phyloP scores from a whole-genome alignment of 1,284 basidiomycete genomes.

The Marasmius fiardii region DNA sequence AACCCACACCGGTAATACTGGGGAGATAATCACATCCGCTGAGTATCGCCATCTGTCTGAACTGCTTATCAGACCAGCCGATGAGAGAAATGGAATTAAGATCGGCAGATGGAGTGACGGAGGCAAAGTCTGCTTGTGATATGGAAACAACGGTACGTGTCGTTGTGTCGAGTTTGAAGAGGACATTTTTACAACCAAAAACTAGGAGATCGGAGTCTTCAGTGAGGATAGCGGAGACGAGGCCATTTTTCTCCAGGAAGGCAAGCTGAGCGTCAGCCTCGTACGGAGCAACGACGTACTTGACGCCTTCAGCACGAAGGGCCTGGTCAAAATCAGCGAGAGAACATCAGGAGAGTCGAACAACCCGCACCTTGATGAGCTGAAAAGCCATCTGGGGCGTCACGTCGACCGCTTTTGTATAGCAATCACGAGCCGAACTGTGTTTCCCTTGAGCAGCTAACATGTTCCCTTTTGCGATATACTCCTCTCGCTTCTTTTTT shows the following conservation, averaged over 20 bases:
- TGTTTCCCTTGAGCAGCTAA: constrained; percentile 77
- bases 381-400: constrained; percentile 98
- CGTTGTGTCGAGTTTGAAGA: constrained; percentile 82
- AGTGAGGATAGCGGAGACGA: constrained; percentile 92
- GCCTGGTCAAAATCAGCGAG: constrained; percentile 50
- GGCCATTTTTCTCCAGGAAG: constrained; percentile 80
- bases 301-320: constrained; percentile 72
- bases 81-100: constrained; percentile 64
- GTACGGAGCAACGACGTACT: constrained; percentile 95
- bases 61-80: constrained; percentile 89
- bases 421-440: constrained; percentile 82
- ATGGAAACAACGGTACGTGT: constrained; percentile 79
- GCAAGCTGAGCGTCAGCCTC: constrained; percentile 98
- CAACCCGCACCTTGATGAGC: constrained; percentile 81
- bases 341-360: background rate
- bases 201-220: constrained; percentile 99
- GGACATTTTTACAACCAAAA: constrained; percentile 86
- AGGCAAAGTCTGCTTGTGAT: constrained; percentile 73
- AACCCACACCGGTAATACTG: constrained; percentile 89
- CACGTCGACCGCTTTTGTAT: constrained; percentile 91
- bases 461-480: constrained; percentile 65
- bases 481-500: constrained; percentile 66
- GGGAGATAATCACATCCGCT: constrained; percentile 97
- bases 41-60: constrained; percentile 94
- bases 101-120: constrained; percentile 53